A percentile compares a stretch with the other conserved stretches of the same genome.
Evolutionary conservation across 1,139 yeast species (phyloP).

Genomic region (Meyerozyma smithsonii): DNA sequence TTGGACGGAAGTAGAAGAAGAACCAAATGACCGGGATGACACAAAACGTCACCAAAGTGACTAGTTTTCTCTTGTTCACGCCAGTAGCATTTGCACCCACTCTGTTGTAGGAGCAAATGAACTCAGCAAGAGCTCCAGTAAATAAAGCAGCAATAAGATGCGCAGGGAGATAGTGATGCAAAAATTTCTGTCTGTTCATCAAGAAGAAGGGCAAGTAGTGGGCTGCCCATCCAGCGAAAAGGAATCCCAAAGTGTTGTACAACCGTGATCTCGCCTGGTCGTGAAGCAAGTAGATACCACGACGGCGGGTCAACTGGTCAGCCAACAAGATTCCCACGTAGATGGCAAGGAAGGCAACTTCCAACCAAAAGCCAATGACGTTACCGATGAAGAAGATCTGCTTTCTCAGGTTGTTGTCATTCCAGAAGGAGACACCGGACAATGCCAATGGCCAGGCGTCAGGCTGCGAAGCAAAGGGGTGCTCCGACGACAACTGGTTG

Average conservation of each 20-base stretch:
- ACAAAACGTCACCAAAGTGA: constrained; percentile 33
- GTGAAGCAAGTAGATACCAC: constrained; percentile 57
- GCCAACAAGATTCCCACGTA: constrained; percentile 61
- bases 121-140: constrained; percentile 78
- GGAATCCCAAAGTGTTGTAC: constrained; percentile 78
- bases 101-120: constrained; percentile 62
- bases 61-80: constrained; percentile 23
- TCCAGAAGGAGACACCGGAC: constrained; percentile 96
- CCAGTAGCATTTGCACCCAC: constrained; percentile 18
- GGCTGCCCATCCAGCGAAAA: constrained; percentile 80
- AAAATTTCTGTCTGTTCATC: constrained; percentile 89
- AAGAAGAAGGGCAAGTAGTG: constrained; percentile 89
- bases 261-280: constrained; percentile 66
- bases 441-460: constrained; percentile 89
- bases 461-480: constrained; percentile 95
- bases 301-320: constrained; percentile 74
- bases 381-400: constrained; percentile 92
- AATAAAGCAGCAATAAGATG: constrained; percentile 85
- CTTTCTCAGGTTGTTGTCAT: constrained; percentile 53
- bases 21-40: constrained; percentile 51
- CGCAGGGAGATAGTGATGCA: constrained; percentile 96
- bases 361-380: constrained; percentile 88
- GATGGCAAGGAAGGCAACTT: constrained; percentile 62
- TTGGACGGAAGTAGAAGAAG: constrained; percentile 74
- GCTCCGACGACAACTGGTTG: constrained; percentile 79